These are phyloP conservation scores for Cicer yamashitae DNA, from an alignment of 306 rosid genomes.

Conservation along the genomic window DNA sequence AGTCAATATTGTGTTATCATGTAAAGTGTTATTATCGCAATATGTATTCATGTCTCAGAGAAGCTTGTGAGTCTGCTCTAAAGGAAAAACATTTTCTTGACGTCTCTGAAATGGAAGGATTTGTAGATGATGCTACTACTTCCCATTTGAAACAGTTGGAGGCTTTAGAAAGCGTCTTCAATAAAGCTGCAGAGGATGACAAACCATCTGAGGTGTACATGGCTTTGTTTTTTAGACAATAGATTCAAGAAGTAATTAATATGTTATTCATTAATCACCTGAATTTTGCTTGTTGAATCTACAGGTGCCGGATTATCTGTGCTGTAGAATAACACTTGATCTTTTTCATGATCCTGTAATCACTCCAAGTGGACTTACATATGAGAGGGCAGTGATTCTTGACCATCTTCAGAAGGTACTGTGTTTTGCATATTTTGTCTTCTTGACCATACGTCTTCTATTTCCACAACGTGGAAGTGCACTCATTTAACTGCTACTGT, in stretches of 20 bases:
- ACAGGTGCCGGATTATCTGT: conserved; percentile 89
- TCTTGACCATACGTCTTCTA: background rate
- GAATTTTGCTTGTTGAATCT: conserved; percentile 31
- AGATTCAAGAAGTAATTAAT: conserved; percentile 1
- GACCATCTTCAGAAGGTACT: conserved; percentile 86
- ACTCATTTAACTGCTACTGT: conserved; percentile 25
- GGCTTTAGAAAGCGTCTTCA: conserved; percentile 62
- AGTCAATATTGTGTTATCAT: background rate
- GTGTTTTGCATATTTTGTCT: conserved; percentile 36
- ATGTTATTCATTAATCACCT: conserved; percentile 7
- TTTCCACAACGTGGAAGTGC: background rate
- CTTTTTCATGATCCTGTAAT: conserved; percentile 94
- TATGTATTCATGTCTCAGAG: conserved; percentile 47
- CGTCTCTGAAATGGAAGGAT: conserved; percentile 59
- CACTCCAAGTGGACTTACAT: conserved; percentile 87
- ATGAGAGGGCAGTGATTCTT: conserved; percentile 88
- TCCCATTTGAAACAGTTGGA: conserved; percentile 58
- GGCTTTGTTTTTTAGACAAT: background rate
- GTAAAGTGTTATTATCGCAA: conserved; percentile 19
- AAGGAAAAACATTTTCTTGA: conserved; percentile 48
- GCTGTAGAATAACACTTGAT: conserved; percentile 90
- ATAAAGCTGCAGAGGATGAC: conserved; percentile 68
- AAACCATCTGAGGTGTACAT: conserved; percentile 66
- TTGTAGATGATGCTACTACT: conserved; percentile 58
- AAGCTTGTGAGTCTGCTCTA: conserved; percentile 55